phyloP scores from a whole-genome alignment of 2,329 filamentous ascomycete species.

The Xylariaceae sp. region DNA sequence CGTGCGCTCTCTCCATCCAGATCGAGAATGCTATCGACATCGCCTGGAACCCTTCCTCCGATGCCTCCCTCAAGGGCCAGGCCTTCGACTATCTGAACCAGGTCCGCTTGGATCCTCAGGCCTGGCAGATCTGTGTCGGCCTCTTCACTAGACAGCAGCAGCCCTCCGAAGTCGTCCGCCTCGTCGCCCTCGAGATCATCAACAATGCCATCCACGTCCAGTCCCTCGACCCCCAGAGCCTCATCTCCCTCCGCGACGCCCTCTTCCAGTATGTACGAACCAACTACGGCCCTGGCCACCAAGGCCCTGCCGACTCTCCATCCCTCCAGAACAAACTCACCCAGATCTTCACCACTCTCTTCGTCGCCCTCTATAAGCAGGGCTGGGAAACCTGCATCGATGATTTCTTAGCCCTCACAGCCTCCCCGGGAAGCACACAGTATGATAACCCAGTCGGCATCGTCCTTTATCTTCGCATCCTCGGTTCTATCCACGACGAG shows the following conservation, averaged over 20 bases:
- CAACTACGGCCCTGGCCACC: constrained; percentile 63
- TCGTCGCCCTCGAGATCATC: constrained; percentile 87
- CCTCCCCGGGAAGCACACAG: constrained; percentile 54
- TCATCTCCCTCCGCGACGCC: constrained; percentile 75
- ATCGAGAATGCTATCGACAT: constrained; percentile 95
- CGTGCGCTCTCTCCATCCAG: constrained; percentile 43
- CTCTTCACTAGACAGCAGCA: constrained; percentile 80
- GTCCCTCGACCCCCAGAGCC: constrained; percentile 67
- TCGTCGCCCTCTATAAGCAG: constrained; percentile 79
- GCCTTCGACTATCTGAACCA: constrained; percentile 79
- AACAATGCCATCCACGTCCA: constrained; percentile 86
- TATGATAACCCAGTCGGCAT: constrained; percentile 74
- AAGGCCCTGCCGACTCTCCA: constrained; percentile 63
- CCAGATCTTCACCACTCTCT: constrained; percentile 92
- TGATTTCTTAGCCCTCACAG: constrained; percentile 78
- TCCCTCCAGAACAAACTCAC: constrained; percentile 95
- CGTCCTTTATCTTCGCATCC: constrained; percentile 81
- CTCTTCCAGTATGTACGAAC: constrained; percentile 78
- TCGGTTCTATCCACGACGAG: constrained; percentile 91
- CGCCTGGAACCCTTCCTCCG: constrained; percentile 77
- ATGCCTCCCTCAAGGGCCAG: constrained; percentile 73
- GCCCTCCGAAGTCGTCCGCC: constrained; percentile 77
- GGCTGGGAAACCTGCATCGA: constrained; percentile 90
- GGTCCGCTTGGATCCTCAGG: constrained; percentile 76
- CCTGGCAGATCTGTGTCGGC: constrained; percentile 84